Evolutionary conservation across 2,329 filamentous ascomycete species (phyloP).

Genomic region (Neonectria hederae): DNA sequence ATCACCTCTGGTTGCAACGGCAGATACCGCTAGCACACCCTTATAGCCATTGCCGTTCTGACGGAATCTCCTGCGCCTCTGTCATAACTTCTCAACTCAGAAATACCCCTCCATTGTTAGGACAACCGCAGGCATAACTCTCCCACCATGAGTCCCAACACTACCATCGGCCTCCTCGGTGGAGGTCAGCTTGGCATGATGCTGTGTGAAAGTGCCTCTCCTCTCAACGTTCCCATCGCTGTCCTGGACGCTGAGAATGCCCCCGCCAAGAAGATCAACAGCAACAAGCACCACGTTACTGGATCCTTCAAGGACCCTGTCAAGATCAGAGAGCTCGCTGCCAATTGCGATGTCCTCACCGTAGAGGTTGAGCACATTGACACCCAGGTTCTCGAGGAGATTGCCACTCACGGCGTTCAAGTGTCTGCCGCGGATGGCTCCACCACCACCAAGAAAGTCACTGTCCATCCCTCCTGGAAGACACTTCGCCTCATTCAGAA

Average conservation of each 20-base stretch:
- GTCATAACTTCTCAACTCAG: not conserved
- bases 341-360: conserved; percentile 81
- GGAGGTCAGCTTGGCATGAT: conserved; percentile 88
- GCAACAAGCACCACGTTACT: conserved; percentile 76
- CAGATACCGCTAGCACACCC: not conserved
- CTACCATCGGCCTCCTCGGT: conserved; percentile 61
- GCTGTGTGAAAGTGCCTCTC: conserved; percentile 85
- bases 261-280: conserved; percentile 87
- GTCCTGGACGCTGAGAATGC: conserved; percentile 80
- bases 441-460: conserved; percentile 58
- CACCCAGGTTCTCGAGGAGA: conserved; percentile 87
- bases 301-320: conserved; percentile 89
- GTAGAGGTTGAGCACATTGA: conserved; percentile 97
- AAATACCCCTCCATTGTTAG: not conserved
- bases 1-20: not conserved
- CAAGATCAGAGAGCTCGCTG: conserved; percentile 82
- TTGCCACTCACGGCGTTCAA: conserved; percentile 72
- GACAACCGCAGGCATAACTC: not conserved
- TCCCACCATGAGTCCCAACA: not conserved
- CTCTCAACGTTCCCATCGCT: conserved; percentile 79
- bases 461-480: conserved; percentile 83
- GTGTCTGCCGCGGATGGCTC: conserved; percentile 40
- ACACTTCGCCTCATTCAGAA: conserved; percentile 92
- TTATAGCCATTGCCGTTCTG: not conserved
- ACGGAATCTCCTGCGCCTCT: not conserved